phyloP scores from a whole-genome alignment of 2,329 filamentous ascomycete species.

The Sphaceloma murrayae region DNA sequence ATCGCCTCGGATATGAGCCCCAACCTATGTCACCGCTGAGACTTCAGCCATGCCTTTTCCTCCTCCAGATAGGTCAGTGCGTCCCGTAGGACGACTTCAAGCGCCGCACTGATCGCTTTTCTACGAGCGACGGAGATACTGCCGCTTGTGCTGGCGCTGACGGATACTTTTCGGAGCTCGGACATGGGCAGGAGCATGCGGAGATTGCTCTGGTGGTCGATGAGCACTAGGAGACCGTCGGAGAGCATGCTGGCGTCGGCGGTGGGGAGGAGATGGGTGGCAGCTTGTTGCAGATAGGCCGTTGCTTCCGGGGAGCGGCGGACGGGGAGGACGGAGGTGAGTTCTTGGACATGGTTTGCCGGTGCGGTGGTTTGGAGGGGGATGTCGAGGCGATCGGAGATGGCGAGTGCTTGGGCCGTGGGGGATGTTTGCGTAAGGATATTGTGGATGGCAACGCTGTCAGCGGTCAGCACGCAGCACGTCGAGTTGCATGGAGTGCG shows the following conservation, averaged over 20 bases:
- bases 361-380: background rate
- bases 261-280: background rate
- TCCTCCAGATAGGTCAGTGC: conserved; percentile 12
- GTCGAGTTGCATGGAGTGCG: too few relatives aligned
- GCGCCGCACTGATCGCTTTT: conserved; percentile 8
- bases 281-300: conserved; percentile 1
- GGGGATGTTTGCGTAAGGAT: background rate
- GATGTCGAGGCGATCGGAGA: conserved; percentile 6
- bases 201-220: conserved; percentile 3
- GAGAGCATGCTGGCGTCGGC: background rate
- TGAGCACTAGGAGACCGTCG: conserved; percentile 8
- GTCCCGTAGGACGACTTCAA: background rate
- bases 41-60: conserved; percentile 12
- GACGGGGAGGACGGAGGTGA: conserved; percentile 9
- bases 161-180: conserved; percentile 2
- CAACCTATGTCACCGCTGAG: conserved; percentile 6
- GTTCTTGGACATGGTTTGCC: conserved; percentile 1
- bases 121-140: background rate
- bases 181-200: conserved; percentile 9
- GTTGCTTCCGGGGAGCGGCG: conserved; percentile 4
- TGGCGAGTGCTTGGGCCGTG: conserved; percentile 1
- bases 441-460: conserved; percentile 2
- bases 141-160: conserved; percentile 3
- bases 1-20: background rate
- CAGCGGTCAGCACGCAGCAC: background rate